Conservation (phyloP, 306 rosid genomes). For the Prunus salicina region DNA sequence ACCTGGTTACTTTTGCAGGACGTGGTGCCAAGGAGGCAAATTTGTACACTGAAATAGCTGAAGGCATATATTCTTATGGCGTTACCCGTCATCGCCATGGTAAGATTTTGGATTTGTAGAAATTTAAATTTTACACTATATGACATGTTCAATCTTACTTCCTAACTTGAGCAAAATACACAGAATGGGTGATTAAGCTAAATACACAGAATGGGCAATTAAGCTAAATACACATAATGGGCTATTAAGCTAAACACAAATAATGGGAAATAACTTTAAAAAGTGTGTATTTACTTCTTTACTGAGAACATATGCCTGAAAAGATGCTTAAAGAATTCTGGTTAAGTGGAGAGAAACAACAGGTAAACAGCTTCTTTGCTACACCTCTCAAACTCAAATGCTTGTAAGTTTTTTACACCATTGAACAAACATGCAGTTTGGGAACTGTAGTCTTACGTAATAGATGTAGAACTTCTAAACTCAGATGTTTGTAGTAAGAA, state of each 20-base stretch:
- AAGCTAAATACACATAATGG: too few species aligned
- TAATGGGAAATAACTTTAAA: too few species aligned
- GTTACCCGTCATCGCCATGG: slow-evolving; percentile 95
- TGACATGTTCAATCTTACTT: not conserved
- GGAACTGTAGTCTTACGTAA: not conserved
- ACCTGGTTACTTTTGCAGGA: slow-evolving; percentile 55
- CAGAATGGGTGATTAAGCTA: not conserved
- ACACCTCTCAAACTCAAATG: not conserved
- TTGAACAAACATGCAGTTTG: not conserved
- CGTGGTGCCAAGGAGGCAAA: slow-evolving; percentile 81
- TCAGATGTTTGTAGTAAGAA: not conserved
- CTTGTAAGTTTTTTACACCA: not conserved
- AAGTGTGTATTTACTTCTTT: not conserved
- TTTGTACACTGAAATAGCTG: slow-evolving; percentile 81
- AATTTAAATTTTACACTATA: not conserved
- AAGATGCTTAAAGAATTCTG: not conserved
- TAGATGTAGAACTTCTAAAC: not conserved
- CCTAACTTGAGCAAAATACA: not conserved
- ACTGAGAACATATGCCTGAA: not conserved
- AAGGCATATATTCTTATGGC: slow-evolving; percentile 85
- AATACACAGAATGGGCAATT: too few species aligned
- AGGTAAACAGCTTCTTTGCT: not conserved
- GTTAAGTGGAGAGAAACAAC: not conserved
- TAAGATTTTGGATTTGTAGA: slow-evolving; percentile 25
- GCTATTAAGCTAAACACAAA: too few species aligned